Percentiles rank a stretch among this genome's conserved stretches.
phyloP scores from a whole-genome alignment of 768 basidiomycete genomes.

The Termitomyces sp. region DNA sequence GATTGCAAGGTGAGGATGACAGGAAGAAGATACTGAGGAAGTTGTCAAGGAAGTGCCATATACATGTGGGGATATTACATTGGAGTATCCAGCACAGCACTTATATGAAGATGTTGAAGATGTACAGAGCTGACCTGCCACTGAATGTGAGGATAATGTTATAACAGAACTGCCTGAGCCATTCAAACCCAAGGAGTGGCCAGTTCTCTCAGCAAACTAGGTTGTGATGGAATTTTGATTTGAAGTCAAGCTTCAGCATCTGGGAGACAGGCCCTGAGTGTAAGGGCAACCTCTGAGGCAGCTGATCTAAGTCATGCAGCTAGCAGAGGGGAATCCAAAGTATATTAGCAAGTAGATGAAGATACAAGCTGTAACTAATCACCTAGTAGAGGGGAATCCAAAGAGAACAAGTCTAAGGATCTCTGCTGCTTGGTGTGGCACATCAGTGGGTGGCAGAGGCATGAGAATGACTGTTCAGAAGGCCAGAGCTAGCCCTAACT shows the following conservation, averaged over 20 bases:
- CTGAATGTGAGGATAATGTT: slow-evolving; percentile 31
- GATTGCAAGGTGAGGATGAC: too few species aligned
- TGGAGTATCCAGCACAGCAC: not conserved
- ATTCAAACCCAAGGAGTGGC: slow-evolving; percentile 15
- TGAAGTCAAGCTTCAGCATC: slow-evolving; percentile 33
- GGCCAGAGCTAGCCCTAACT: too few species aligned
- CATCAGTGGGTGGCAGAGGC: too few species aligned
- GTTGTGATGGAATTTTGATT: slow-evolving; percentile 35
- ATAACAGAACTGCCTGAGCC: slow-evolving; percentile 26
- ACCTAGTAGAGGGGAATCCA: too few species aligned
- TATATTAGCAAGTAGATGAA: too few species aligned
- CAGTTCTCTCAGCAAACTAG: slow-evolving; percentile 27
- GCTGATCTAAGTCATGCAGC: too few species aligned
- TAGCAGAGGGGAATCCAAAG: too few species aligned
- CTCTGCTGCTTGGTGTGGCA: too few species aligned
- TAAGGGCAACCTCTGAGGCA: too few species aligned
- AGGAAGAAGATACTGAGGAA: slow-evolving; percentile 20
- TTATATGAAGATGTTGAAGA: not conserved
- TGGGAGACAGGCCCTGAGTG: slow-evolving; percentile 24
- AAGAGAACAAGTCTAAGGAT: too few species aligned
- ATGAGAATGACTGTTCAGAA: too few species aligned
- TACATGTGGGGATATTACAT: slow-evolving; percentile 25
- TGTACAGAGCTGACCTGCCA: slow-evolving; percentile 21
- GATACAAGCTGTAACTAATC: too few species aligned
- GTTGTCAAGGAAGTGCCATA: slow-evolving; percentile 34